Evolutionary conservation across 2,329 filamentous ascomycete species (phyloP), one percentile per base, ranked within the genome.

Genomic region (Nemania sp.): DNA sequence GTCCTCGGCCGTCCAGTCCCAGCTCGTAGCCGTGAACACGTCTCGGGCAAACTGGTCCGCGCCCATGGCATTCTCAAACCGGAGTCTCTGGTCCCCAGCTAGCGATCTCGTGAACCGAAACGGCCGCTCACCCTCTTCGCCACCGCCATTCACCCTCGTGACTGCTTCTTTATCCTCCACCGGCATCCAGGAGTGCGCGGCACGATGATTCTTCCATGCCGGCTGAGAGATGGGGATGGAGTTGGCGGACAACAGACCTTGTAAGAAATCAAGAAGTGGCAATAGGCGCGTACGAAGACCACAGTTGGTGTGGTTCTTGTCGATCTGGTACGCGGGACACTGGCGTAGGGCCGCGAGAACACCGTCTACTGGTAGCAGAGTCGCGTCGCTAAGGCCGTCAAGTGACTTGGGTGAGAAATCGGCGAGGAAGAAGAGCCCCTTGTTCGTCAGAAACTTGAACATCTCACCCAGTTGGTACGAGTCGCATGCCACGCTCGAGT

Each of bases 391-490:
- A 6, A 80, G 66, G 20, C 63, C 53, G 40, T 77, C 73, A 5
- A 79, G 65, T 1, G 79, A 80, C 2, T 68, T 63, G 0, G 80
- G 74, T 30, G 78, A 77, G 58, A 82, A 83, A 65, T 84, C 80
- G 6, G 80, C 74, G 1, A 90, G 71, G 31, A 78, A 80, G 3
- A 90, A 65, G 0, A 89, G 80, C 23, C 80, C 77, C 60, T 83
- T 83, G 60, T 79, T 78, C 12, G 77, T 73, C 30, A 91, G 80
- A 70, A 91, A 91, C 61, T 84, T 84, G 59, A 90, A 72, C 78
- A 89, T 89, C 71, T 91, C 87, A 19, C 88, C 89, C 1, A 92
- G 80, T 70, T 92, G 89, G 65, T 88, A 92, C 2, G 84, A 86
- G 72, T 92, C 89, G 68, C 89, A 91, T 36, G 87, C 83, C 2